Conservation (phyloP, 164 flowering plant genomes). For the Echeveria elegans region DNA sequence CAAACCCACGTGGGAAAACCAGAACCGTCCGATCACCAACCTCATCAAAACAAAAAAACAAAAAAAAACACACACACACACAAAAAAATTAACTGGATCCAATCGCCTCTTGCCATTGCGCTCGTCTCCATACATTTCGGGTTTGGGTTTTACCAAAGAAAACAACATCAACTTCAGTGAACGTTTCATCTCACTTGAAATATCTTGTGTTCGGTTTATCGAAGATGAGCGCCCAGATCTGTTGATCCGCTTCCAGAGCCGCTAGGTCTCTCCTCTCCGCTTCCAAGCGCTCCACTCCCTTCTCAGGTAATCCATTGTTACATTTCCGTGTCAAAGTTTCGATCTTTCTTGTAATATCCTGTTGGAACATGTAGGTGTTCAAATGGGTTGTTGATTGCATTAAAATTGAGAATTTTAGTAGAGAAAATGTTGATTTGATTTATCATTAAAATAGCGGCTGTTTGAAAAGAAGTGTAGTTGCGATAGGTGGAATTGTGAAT, state of each 20-base stretch:
- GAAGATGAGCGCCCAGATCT: slow-evolving; percentile 64
- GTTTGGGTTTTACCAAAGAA: background rate
- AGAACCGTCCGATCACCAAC: background rate
- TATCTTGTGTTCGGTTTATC: background rate
- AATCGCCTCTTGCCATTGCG: background rate
- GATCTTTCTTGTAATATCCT: background rate
- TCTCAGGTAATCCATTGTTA: slow-evolving; percentile 32
- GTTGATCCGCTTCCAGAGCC: slow-evolving; percentile 63
- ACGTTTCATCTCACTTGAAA: background rate
- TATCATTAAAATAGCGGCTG: background rate
- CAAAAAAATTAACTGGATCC: background rate
- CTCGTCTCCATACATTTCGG: background rate
- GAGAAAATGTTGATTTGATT: background rate
- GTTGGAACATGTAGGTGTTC: background rate
- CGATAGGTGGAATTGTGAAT: background rate
- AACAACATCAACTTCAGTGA: background rate
- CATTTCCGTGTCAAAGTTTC: background rate
- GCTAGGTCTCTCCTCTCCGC: slow-evolving; percentile 49
- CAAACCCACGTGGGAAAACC: background rate
- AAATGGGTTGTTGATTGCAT: background rate
- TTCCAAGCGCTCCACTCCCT: slow-evolving; percentile 40
- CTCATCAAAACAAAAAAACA: background rate
- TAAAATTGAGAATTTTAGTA: background rate
- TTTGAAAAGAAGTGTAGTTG: background rate
- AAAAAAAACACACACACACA: too few relatives aligned